phyloP scores from a whole-genome alignment of 2,329 filamentous ascomycete genomes.

The Bipolaris oryzae region DNA sequence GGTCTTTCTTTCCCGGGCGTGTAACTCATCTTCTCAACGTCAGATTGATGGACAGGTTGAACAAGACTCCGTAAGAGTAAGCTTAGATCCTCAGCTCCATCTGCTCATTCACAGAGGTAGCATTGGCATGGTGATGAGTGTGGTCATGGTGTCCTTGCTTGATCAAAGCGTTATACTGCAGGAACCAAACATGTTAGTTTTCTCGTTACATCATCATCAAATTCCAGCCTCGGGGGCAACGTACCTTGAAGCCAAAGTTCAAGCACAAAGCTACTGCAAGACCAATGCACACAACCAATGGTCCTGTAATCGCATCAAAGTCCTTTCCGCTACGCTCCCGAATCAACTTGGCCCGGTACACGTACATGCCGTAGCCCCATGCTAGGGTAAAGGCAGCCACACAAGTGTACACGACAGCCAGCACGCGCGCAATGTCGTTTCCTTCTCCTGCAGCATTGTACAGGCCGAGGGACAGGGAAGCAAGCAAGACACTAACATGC shows the following conservation, averaged over 20 bases:
- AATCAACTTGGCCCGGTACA: constrained; percentile 78
- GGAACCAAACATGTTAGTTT: constrained; percentile 3
- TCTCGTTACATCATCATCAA: not conserved
- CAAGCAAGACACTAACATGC: constrained; percentile 88
- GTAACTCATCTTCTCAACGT: not conserved
- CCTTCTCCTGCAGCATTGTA: constrained; percentile 83
- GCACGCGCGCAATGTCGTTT: constrained; percentile 74
- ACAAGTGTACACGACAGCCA: constrained; percentile 82
- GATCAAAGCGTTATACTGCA: constrained; percentile 30
- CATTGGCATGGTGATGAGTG: constrained; percentile 12
- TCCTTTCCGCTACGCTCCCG: constrained; percentile 84
- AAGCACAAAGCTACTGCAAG: constrained; percentile 78
- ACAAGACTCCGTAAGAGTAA: not conserved
- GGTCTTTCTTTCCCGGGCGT: not conserved
- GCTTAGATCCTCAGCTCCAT: constrained; percentile 28
- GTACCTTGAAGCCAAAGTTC: constrained; percentile 87
- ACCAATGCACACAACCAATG: constrained; percentile 79
- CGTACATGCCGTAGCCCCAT: constrained; percentile 89
- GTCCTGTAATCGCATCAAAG: constrained; percentile 87
- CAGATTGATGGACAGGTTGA: not conserved
- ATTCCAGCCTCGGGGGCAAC: constrained; percentile 11
- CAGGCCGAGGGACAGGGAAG: constrained; percentile 79
- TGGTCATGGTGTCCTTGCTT: constrained; percentile 16
- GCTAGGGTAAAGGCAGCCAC: constrained; percentile 82
- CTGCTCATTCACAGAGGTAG: constrained; percentile 17